Evolutionary conservation across 2,329 filamentous ascomycete genomes (phyloP).

Genomic region (Neonectria hederae): DNA sequence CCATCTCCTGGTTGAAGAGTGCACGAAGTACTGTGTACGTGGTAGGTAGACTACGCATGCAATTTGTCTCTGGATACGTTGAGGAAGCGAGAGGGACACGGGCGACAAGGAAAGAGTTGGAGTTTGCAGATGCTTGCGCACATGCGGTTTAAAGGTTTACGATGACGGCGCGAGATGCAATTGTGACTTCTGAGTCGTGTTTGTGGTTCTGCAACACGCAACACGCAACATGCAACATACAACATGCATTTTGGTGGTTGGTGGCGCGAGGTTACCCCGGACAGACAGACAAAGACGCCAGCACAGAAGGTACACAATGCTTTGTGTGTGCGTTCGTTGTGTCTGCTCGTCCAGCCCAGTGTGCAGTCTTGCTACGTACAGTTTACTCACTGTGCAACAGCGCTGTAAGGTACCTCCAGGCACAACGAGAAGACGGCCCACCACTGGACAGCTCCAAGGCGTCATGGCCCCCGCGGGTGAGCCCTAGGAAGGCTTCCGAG

Average conservation of each 20-base stretch:
- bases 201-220: background rate
- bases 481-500: conserved; percentile 11
- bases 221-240: too few species aligned
- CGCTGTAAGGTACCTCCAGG: conserved; percentile 8
- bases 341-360: too few species aligned
- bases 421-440: background rate
- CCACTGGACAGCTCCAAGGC: background rate
- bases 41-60: background rate
- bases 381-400: background rate
- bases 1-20: too few species aligned
- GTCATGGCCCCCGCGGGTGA: conserved; percentile 7
- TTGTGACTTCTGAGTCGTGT: background rate
- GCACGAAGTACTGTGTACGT: too few species aligned
- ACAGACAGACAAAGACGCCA: background rate
- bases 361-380: background rate
- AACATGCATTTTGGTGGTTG: background rate
- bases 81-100: background rate
- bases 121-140: background rate
- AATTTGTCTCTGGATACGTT: background rate
- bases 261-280: background rate
- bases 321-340: background rate
- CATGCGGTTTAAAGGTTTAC: background rate
- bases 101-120: background rate
- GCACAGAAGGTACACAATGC: background rate
- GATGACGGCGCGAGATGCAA: background rate